phyloP scores from a whole-genome alignment of 1,284 basidiomycete genomes.

The Leccinum griseonigrum region DNA sequence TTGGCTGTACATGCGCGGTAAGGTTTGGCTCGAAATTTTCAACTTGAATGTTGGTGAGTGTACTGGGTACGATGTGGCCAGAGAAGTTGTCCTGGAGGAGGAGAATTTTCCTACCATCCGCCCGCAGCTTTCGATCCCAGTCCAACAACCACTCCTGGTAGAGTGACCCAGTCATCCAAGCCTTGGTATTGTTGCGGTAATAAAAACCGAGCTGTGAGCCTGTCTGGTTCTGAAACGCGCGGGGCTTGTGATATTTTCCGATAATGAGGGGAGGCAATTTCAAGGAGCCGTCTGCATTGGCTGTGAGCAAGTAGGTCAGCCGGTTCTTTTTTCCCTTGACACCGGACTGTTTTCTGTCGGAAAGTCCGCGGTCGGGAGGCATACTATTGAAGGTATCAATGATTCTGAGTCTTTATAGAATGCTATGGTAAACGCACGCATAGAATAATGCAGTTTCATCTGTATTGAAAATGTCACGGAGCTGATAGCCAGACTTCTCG shows the following conservation, averaged over 20 bases:
- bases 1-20: not conserved
- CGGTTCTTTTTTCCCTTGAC: not conserved
- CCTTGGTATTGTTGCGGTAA: not conserved
- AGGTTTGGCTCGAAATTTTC: not conserved
- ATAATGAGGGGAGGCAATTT: not conserved
- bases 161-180: not conserved
- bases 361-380: not conserved
- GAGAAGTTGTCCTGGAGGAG: not conserved
- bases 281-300: not conserved
- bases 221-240: not conserved
- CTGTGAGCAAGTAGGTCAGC: not conserved
- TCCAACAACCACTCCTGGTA: not conserved
- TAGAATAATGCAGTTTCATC: not conserved
- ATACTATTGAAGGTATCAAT: not conserved
- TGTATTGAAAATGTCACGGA: not conserved
- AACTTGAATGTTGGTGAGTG: not conserved
- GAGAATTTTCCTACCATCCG: not conserved
- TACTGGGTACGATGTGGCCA: not conserved
- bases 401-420: not conserved
- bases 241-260: not conserved
- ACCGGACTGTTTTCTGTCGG: not conserved
- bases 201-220: not conserved
- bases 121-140: not conserved
- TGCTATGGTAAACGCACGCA: not conserved
- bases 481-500: not conserved